These are phyloP conservation scores for Immersiella caudata DNA, from an alignment of 495 filamentous ascomycete species.

Conservation along the genomic window DNA sequence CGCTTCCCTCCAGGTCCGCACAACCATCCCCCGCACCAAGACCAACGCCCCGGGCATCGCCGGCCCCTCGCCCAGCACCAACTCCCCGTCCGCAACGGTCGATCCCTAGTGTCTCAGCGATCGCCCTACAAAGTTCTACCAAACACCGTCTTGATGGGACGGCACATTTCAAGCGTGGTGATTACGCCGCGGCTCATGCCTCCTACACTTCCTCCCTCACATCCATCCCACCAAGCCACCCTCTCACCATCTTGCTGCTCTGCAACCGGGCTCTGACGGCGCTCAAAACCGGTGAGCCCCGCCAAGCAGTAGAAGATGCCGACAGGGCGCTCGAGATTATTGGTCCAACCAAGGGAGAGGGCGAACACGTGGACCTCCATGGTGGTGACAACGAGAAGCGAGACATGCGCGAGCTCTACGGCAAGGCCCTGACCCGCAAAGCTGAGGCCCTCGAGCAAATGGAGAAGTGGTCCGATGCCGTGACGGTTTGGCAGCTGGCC, in stretches of 20 bases:
- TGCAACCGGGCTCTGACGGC: slow-evolving; percentile 90
- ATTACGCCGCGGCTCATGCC: slow-evolving; percentile 82
- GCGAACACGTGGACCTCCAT: slow-evolving; percentile 71
- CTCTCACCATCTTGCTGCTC: slow-evolving; percentile 79
- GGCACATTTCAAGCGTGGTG: slow-evolving; percentile 88
- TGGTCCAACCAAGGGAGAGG: slow-evolving; percentile 73
- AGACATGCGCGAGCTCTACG: slow-evolving; percentile 89
- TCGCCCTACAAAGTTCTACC: slow-evolving; percentile 71
- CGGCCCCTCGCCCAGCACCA: slow-evolving; percentile 36
- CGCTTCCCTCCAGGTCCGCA: slow-evolving; percentile 31
- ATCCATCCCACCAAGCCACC: slow-evolving; percentile 77
- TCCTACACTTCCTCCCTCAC: slow-evolving; percentile 77
- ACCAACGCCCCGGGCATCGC: slow-evolving; percentile 48
- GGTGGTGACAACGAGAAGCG: slow-evolving; percentile 64
- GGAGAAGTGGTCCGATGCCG: slow-evolving; percentile 89
- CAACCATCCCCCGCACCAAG: slow-evolving; percentile 37
- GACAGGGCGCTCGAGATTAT: slow-evolving; percentile 81
- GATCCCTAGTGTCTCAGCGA: slow-evolving; percentile 68
- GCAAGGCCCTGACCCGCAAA: slow-evolving; percentile 90
- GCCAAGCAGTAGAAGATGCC: slow-evolving; percentile 78
- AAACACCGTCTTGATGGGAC: slow-evolving; percentile 77
- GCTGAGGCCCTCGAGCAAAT: slow-evolving; percentile 95
- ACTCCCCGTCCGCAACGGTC: slow-evolving; percentile 55
- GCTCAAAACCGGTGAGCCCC: slow-evolving; percentile 87
- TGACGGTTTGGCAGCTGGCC: slow-evolving; percentile 74